Evolutionary conservation across 495 filamentous ascomycete genomes (phyloP).

Genomic region (Aspergillus campestris): DNA sequence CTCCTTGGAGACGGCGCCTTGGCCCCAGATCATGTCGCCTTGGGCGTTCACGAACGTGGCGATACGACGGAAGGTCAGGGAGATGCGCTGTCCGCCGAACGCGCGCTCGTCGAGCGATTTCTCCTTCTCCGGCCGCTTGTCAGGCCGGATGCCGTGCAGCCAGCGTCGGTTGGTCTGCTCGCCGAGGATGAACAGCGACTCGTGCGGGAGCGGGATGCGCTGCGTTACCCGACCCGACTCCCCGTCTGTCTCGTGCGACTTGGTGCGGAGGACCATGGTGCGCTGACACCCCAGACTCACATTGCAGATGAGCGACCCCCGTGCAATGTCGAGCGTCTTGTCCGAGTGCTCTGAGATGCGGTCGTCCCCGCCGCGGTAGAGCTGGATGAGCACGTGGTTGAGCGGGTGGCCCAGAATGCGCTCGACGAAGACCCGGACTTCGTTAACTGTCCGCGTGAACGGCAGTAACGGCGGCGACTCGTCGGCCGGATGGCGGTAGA

Average conservation of each 20-base stretch:
- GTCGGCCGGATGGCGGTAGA: constrained; percentile 92
- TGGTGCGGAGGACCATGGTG: constrained; percentile 83
- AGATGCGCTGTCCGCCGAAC: constrained; percentile 70
- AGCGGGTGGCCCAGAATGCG: constrained; percentile 66
- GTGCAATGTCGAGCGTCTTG: constrained; percentile 88
- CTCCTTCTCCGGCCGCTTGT: constrained; percentile 61
- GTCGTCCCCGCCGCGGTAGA: constrained; percentile 85
- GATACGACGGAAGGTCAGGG: constrained; percentile 86
- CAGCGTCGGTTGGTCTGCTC: constrained; percentile 73
- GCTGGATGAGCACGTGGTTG: constrained; percentile 90
- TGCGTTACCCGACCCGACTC: constrained; percentile 42
- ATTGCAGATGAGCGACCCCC: constrained; percentile 77
- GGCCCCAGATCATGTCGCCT: constrained; percentile 73
- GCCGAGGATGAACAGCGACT: constrained; percentile 79
- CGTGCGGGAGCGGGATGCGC: constrained; percentile 73
- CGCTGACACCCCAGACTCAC: constrained; percentile 87
- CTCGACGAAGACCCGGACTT: constrained; percentile 60
- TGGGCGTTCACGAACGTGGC: constrained; percentile 67
- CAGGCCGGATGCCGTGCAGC: constrained; percentile 82
- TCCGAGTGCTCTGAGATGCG: constrained; percentile 96
- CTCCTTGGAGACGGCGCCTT: constrained; percentile 69
- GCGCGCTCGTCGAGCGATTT: constrained; percentile 64
- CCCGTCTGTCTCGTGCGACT: constrained; percentile 41
- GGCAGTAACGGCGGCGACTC: constrained; percentile 70
- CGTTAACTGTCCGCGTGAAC: constrained; percentile 64